phyloP scores from a whole-genome alignment of 2,329 filamentous ascomycete genomes.

The Huntiella abstrusa region DNA sequence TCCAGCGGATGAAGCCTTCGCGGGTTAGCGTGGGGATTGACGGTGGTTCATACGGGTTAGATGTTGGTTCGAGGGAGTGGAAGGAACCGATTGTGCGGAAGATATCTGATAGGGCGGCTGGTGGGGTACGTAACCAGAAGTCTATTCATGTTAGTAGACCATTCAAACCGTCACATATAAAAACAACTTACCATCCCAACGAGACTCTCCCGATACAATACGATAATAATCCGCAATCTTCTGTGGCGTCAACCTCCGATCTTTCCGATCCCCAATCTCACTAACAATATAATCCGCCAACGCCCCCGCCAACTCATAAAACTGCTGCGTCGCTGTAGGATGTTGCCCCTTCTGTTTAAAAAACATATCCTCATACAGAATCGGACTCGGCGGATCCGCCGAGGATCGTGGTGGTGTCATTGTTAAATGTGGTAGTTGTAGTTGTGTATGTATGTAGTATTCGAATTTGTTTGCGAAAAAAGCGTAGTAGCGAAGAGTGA shows the following conservation, averaged over 20 bases:
- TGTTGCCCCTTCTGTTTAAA: constrained; percentile 5
- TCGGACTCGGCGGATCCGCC: background rate
- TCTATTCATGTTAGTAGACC: constrained; percentile 19
- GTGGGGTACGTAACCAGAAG: constrained; percentile 60
- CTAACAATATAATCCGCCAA: constrained; percentile 14
- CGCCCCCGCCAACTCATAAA: constrained; percentile 6
- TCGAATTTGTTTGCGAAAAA: no score
- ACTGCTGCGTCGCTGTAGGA: constrained; percentile 6
- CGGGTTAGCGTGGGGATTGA: constrained; percentile 66
- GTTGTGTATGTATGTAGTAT: background rate
- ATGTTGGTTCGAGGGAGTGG: constrained; percentile 63
- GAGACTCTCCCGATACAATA: constrained; percentile 40
- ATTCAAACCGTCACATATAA: background rate
- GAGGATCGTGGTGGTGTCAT: constrained; percentile 1
- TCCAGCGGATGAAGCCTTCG: constrained; percentile 80
- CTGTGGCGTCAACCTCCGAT: constrained; percentile 37
- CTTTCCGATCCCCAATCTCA: constrained; percentile 38
- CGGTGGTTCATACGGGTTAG: constrained; percentile 54
- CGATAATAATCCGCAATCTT: constrained; percentile 66
- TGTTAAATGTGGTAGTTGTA: background rate
- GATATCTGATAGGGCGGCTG: constrained; percentile 68
- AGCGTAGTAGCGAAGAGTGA: no score
- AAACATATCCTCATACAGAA: constrained; percentile 10
- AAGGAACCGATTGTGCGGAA: constrained; percentile 84
- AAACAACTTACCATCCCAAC: constrained; percentile 43